Percentiles rank a stretch among this genome's conserved stretches.
Evolutionary conservation across 2,329 filamentous ascomycete genomes (phyloP).

Genomic region (Sporothrix sp.): DNA sequence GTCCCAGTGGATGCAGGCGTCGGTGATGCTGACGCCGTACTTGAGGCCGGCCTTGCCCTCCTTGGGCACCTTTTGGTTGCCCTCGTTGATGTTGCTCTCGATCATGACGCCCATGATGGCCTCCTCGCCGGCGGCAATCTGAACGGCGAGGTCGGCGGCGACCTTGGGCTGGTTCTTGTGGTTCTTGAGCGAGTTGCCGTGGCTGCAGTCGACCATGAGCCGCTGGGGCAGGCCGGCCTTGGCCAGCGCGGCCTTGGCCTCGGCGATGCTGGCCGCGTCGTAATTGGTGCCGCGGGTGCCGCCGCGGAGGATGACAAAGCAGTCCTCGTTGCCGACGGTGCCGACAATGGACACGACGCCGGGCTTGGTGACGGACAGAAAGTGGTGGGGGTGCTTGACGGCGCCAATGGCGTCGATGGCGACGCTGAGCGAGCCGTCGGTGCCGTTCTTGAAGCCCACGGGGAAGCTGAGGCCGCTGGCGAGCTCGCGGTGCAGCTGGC

Average conservation of each 20-base stretch:
- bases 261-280: constrained; percentile 72
- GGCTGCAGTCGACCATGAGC: constrained; percentile 96
- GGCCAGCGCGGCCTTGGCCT: constrained; percentile 68
- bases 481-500: constrained; percentile 87
- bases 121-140: constrained; percentile 74
- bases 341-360: constrained; percentile 91
- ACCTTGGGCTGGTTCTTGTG: constrained; percentile 98
- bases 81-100: constrained; percentile 93
- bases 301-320: constrained; percentile 90
- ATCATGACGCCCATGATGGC: constrained; percentile 98
- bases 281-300: constrained; percentile 93
- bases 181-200: constrained; percentile 92
- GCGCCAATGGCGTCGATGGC: constrained; percentile 94
- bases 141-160: constrained; percentile 67
- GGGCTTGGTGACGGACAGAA: constrained; percentile 94
- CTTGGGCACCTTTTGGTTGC: constrained; percentile 81
- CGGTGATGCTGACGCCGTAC: constrained; percentile 93
- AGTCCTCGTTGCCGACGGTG: constrained; percentile 90
- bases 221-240: constrained; percentile 65
- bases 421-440: constrained; percentile 79
- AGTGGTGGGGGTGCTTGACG: constrained; percentile 86
- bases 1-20: constrained; percentile 93
- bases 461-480: constrained; percentile 93
- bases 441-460: constrained; percentile 99
- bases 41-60: constrained; percentile 79